phyloP scores from a whole-genome alignment of 768 basidiomycete species.

The Psilocybe cubensis region DNA sequence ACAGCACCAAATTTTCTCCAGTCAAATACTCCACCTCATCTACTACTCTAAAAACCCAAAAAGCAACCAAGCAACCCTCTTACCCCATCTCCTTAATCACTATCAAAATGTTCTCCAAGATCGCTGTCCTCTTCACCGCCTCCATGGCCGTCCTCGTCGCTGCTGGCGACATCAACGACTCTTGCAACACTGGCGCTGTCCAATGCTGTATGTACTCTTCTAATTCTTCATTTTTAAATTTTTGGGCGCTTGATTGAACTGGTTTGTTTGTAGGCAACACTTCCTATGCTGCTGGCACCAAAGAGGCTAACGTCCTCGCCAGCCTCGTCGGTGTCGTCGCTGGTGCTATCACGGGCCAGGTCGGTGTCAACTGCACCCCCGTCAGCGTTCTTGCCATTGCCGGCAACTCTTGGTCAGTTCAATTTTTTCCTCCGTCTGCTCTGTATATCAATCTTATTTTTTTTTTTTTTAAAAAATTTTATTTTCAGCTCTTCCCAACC shows the following conservation, averaged over 20 bases:
- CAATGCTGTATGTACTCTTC: conserved; percentile 26
- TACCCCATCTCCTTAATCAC: neutral
- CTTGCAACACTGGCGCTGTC: conserved; percentile 23
- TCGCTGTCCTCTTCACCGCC: neutral
- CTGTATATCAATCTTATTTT: neutral
- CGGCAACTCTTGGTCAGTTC: conserved; percentile 21
- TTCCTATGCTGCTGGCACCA: neutral
- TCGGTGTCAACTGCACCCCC: conserved; percentile 29
- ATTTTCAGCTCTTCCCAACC: conserved; percentile 22
- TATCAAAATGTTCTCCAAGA: conserved; percentile 3
- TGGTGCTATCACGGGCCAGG: conserved; percentile 18
- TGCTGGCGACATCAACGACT: neutral
- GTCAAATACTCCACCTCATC: conserved; percentile 1
- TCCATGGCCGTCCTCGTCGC: conserved; percentile 4
- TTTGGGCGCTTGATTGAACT: neutral
- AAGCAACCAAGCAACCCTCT: no score
- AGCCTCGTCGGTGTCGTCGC: conserved; percentile 21
- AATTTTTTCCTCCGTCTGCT: neutral
- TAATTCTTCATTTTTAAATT: neutral
- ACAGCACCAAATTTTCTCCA: neutral
- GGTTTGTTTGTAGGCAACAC: conserved; percentile 19
- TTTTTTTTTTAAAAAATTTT: no score
- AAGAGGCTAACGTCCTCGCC: conserved; percentile 1
- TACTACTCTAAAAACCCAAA: neutral
- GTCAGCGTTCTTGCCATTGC: conserved; percentile 22